Evolutionary conservation across 2,329 filamentous ascomycete genomes (phyloP), one percentile per base, ranked within the genome.

Genomic region (Pestalotiopsis fici): DNA sequence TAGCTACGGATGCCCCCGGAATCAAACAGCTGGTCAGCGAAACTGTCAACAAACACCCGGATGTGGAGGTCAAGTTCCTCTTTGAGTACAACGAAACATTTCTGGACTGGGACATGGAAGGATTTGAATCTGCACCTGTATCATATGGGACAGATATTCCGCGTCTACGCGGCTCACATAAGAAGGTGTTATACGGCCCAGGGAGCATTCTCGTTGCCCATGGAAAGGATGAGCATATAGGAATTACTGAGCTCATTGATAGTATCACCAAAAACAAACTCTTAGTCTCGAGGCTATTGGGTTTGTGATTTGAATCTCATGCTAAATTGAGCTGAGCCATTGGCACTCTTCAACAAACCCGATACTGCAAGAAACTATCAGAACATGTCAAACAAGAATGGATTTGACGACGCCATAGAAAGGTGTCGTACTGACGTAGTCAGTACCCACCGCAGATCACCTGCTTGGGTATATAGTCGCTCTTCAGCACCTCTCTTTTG

Each of bases 141-240:
- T 72, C 78, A 3, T 82, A 78, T 66, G 80, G 80, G 0, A 82
- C 80, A 2, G 80, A 82, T 50, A 76, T 80, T 4, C 80, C 80
- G 4, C 73, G 79, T 3, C 72, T 82, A 7, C 74, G 71, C 56
- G 70, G 77, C 59, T 67, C 74, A 21, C 74, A 77, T 55, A 80
- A 74, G 54, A 78, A 77, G 61, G 77, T 80, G 18, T 71, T 82
- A 23, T 82, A 81, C 66, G 80, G 79, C 0, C 80, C 80, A 2
- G 80, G 79, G 0, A 78, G 78, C 5, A 82, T 82, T 56, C 65
- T 76, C 4, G 76, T 79, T 0, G 80, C 80, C 0, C 80, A 82
- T 65, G 77, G 79, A 3, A 75, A 76, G 7, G 75, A 79, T 66
- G 79, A 82, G 71, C 74, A 75, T 39, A 77, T 82, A 18, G 68